Evolutionary conservation across 2,329 filamentous ascomycete genomes (phyloP), one percentile per base, ranked within the genome.

Genomic region (Diaporthe ampelina): DNA sequence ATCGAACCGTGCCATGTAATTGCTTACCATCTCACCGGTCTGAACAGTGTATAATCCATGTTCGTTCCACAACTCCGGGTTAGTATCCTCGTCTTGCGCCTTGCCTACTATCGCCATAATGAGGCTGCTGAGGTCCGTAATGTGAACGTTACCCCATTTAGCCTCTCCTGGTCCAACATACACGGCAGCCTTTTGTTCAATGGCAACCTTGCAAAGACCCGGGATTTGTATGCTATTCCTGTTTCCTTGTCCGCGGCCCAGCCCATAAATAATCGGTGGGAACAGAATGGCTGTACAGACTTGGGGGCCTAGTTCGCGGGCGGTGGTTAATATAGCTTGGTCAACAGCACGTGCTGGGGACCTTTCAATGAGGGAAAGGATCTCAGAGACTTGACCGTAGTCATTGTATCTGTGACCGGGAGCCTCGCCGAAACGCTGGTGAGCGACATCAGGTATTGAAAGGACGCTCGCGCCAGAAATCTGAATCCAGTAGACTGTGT

Each of bases 351-450:
- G 58, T 4, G 37, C 40, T 17, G 58, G 40, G 1, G 58, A 45
- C 24, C 21, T 21, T 10, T 45, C 58, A 45, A 63, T 63, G 15
- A 63, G 58, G 4, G 24, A 29, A 4, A 63, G 6, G 9, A 63
- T 45, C 37, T 63, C 58, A 9, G 24, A 63, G 8, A 32, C 58
- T 21, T 13, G 24, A 1, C 24, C 24, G 24, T 63, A 63, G 37
- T 63, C 58, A 45, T 29, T 45, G 13, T 63, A 63, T 40, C 43
- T 45, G 58, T 45, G 58, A 15, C 37, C 9, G 0, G 58, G 45
- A 43, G 58, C 58, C 58, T 63, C 58, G 13, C 58, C 58, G 40
- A 63, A 63, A 21, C 40, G 58, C 58, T 63, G 45, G 9, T 63
- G 58, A 8, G 13, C 24, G 24, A 63, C 9, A 32, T 63, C 58